Evolutionary conservation across 2,329 filamentous ascomycete genomes (phyloP), one percentile per base, ranked within the genome.

Genomic region (Aspergillus neotritici): DNA sequence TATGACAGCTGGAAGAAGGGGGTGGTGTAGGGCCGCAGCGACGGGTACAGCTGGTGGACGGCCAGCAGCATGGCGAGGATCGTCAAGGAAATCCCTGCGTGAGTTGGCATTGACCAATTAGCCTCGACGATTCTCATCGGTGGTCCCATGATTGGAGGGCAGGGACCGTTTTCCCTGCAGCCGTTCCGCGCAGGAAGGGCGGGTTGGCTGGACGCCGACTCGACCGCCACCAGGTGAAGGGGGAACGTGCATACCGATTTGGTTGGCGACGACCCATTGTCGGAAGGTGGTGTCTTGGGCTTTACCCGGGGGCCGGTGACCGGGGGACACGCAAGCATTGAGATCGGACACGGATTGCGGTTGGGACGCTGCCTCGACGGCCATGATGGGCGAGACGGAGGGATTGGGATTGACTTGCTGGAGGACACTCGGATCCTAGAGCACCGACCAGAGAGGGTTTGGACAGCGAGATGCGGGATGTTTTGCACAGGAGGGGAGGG

Each of bases 1-100:
- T 97, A 93, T 45, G 87, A 90, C 46, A 96, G 78, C 44, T 81
- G 78, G 70, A 94, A 89, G 74, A 95, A 95, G 56, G 90, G 93
- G 59, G 78, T 76, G n/a, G 89, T 94, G 59, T 86, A 82, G 41
- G 78, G 73, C 52, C 87, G 81, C 37, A 89, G 81, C 57, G 83
- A 84, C 40, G 91, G 89, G 63, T 95, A 88, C 61, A 84, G 83
- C 57, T 83, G 72, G 70, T 96, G 88, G 43, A 87, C 82, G 52
- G 94, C 80, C 64, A 85, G 81, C 52, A 96, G 80, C 52, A 94
- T 82, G 44, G 87, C 80, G 51, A 96, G 74, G 46, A 93, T 82
- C 65, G 94, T 95, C 65, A 93, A 77, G 10, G 88, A 87, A 53
- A 96, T 80, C 48, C 87, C 89, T 89, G 57, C 31, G 21, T 9